A percentile compares a stretch with the other conserved stretches of the same genome.
Evolutionary conservation across 371 early-diverging fungal species (phyloP).

Genomic region (Mucor mucedo): DNA sequence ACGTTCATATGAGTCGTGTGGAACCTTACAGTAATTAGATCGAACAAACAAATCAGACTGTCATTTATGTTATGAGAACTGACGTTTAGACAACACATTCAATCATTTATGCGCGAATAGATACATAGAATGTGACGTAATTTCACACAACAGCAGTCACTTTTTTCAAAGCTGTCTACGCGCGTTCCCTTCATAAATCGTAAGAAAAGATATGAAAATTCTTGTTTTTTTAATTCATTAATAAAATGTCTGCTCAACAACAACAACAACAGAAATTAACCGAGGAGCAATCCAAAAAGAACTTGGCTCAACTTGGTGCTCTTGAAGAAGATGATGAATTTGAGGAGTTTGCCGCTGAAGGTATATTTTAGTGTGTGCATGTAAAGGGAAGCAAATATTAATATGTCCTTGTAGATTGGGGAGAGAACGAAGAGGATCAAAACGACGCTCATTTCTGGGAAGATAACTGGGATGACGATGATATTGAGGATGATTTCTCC

Average conservation of each 20-base stretch:
- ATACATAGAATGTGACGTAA: too few species aligned
- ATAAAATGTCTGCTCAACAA: conserved; percentile 21
- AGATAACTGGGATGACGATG: conserved; percentile 93
- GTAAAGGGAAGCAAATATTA: not conserved
- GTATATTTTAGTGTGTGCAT: conserved; percentile 44
- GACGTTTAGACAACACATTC: too few species aligned
- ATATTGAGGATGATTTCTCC: conserved; percentile 90
- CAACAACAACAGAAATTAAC: conserved; percentile 36
- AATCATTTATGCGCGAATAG: too few species aligned
- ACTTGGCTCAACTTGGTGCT: conserved; percentile 62
- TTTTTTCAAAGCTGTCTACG: too few species aligned
- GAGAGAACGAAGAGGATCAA: conserved; percentile 75
- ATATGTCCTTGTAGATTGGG: conserved; percentile 72
- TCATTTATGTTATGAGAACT: too few species aligned
- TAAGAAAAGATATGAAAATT: too few species aligned
- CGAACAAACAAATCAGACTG: too few species aligned
- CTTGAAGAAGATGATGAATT: conserved; percentile 94
- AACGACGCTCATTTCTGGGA: conserved; percentile 84
- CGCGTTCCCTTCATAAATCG: not conserved
- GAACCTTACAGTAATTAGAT: too few species aligned
- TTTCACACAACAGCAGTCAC: too few species aligned
- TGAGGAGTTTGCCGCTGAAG: conserved; percentile 89
- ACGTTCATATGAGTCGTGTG: too few species aligned
- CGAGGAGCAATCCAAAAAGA: conserved; percentile 39
- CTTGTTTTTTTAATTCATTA: not conserved